phyloP scores from a whole-genome alignment of 306 rosid genomes.

The Pterocarpus santalinus region DNA sequence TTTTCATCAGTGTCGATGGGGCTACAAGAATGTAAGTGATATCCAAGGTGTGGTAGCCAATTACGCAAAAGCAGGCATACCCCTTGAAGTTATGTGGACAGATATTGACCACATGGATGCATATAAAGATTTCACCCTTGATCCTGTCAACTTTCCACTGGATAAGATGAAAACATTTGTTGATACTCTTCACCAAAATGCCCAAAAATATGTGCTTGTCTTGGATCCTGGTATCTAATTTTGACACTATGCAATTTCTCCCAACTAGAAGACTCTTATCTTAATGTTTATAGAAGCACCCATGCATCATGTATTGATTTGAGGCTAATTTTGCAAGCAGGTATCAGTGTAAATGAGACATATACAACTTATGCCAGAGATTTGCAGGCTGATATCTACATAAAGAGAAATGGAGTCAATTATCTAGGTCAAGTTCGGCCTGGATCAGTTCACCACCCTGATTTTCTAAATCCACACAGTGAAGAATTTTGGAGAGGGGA shows the following conservation, averaged over 20 bases:
- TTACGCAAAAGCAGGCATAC: constrained; percentile 75
- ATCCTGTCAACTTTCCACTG: constrained; percentile 82
- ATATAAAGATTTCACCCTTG: constrained; percentile 84
- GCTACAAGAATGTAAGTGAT: constrained; percentile 82
- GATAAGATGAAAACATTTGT: constrained; percentile 71
- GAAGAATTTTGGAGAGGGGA: constrained; percentile 70
- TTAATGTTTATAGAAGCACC: constrained; percentile 8
- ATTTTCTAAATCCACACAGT: constrained; percentile 72
- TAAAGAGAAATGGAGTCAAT: constrained; percentile 70
- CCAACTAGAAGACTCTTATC: not conserved
- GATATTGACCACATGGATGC: constrained; percentile 97
- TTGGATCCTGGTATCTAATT: constrained; percentile 79
- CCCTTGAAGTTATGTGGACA: constrained; percentile 95
- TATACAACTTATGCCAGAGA: constrained; percentile 76
- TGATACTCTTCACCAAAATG: constrained; percentile 73
- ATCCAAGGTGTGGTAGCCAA: constrained; percentile 72
- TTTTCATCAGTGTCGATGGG: constrained; percentile 86
- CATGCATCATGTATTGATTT: not conserved
- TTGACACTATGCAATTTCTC: not conserved
- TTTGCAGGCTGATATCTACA: constrained; percentile 67
- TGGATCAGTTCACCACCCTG: constrained; percentile 82
- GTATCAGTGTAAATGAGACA: constrained; percentile 69
- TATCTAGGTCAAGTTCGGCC: constrained; percentile 94
- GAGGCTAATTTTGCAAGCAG: constrained; percentile 53
- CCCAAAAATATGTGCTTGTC: constrained; percentile 84